These are phyloP conservation scores for Colletotrichum melonis DNA, from an alignment of 2,329 filamentous ascomycete genomes.

Conservation along the genomic window DNA sequence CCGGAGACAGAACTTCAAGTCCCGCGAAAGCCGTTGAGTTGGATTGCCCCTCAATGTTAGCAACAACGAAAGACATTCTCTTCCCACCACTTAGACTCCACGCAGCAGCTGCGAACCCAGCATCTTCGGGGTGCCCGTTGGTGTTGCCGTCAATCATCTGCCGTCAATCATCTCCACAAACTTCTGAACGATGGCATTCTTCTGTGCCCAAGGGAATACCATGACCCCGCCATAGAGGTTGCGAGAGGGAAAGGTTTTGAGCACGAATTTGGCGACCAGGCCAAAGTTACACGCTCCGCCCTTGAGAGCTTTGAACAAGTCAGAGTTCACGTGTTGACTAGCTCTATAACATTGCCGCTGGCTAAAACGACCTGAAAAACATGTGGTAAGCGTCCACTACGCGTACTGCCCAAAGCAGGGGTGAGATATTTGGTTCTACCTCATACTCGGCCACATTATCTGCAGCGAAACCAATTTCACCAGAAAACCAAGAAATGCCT, in stretches of 20 bases:
- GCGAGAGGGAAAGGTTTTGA: constrained; percentile 40
- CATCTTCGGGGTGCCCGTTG: background rate
- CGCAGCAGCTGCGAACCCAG: background rate
- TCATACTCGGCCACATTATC: constrained; percentile 50
- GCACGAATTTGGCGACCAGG: constrained; percentile 46
- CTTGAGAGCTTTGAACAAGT: constrained; percentile 35
- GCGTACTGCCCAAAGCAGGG: too few species aligned
- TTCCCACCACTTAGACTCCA: background rate
- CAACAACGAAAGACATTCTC: background rate
- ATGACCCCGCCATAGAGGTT: constrained; percentile 24
- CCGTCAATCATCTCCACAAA: constrained; percentile 3
- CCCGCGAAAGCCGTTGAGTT: background rate
- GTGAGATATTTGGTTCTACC: background rate
- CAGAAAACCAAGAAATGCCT: constrained; percentile 38
- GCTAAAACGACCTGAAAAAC: constrained; percentile 53
- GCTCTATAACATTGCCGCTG: constrained; percentile 53
- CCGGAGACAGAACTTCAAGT: background rate
- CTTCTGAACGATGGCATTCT: background rate
- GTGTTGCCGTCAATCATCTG: background rate
- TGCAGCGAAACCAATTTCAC: constrained; percentile 43
- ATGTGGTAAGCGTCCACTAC: background rate
- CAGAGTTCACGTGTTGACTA: constrained; percentile 40
- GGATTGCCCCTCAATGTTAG: background rate
- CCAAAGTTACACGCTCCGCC: constrained; percentile 53
- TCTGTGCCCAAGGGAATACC: background rate